Percentiles rank a stretch among this genome's conserved stretches.
Evolutionary conservation across 2,329 filamentous ascomycete genomes (phyloP).

Genomic region (Pezicula radicicola): DNA sequence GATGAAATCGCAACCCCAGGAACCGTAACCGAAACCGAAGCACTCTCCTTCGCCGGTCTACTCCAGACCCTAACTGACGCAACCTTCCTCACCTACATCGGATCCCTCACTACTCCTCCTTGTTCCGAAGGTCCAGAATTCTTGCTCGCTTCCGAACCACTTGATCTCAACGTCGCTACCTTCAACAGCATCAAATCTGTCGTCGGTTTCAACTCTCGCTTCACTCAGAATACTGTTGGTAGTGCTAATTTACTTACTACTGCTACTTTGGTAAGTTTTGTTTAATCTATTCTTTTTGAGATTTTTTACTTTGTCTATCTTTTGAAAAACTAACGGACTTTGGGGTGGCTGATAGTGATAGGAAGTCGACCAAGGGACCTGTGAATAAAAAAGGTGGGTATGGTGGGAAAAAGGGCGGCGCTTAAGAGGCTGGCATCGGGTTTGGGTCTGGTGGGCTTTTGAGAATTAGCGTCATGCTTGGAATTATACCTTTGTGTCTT

Average conservation of each 20-base stretch:
- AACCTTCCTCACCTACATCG: conserved; percentile 40
- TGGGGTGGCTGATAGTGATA: too few relatives aligned
- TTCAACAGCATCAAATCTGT: conserved; percentile 50
- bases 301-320: too few relatives aligned
- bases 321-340: too few relatives aligned
- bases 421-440: too few relatives aligned
- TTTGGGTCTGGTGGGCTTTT: too few relatives aligned
- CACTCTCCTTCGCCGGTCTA: conserved; percentile 8
- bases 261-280: neutral
- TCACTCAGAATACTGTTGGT: conserved; percentile 39
- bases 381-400: too few relatives aligned
- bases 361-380: too few relatives aligned
- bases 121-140: conserved; percentile 56
- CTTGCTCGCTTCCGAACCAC: conserved; percentile 45
- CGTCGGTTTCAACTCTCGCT: conserved; percentile 53
- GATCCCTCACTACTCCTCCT: conserved; percentile 61
- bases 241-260: conserved; percentile 5
- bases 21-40: conserved; percentile 9
- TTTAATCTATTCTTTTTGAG: too few relatives aligned
- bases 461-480: too few relatives aligned
- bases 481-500: too few relatives aligned
- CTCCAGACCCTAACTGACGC: conserved; percentile 5
- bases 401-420: too few relatives aligned
- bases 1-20: conserved; percentile 9
- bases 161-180: conserved; percentile 44